Evolutionary conservation across 2,329 filamentous ascomycete genomes (phyloP), one percentile per base, ranked within the genome.

Genomic region (Sporothrix phasma): DNA sequence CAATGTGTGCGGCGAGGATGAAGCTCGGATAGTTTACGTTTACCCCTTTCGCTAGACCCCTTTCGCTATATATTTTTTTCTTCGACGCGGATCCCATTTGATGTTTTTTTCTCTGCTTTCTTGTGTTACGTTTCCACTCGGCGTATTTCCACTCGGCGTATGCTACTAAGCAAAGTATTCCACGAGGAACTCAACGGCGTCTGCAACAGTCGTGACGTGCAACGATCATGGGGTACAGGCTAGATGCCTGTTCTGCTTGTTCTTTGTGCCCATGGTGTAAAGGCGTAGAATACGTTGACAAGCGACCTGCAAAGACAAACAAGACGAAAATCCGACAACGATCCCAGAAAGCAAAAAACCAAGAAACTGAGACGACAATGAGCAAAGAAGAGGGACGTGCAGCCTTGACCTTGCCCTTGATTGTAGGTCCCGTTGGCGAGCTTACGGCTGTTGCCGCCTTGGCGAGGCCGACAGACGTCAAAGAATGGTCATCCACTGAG

Each of bases 361-460:
- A 15, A 34, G 37, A 39, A 10, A n/a, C 3, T 8, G 31, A 37
- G 22, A 24, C 13, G 39, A 39, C 10, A 37, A 22, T 11, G 3
- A 22, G n/a, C 13, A 53, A 34, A 8, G 7, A 24, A 17, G 19
- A 37, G 31, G 1, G 19, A 31, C 11, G 22, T 43, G 22, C 54
- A 58, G 37, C 22, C 37, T 58, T 41, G 53, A 11, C 37, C 54
- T 43, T 43, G 37, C 26, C n/a, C 11, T 6, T 43, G 37, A 43
- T 43, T 43, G 54, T 22, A 31, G 29, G n/a, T 6, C 22, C 43
- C 15, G 5, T 31, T 37, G 34, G 11, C 29, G 31, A 17, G 17
- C n/a, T 39, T 10, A 46, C 54, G 56, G 56, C 56, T 41, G 41
- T 24, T 60, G 56, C 56, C 56, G n/a, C 31, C 56, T 58, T 58